phyloP scores from a whole-genome alignment of 2,329 filamentous ascomycete genomes.

The Colletotrichum sp. region DNA sequence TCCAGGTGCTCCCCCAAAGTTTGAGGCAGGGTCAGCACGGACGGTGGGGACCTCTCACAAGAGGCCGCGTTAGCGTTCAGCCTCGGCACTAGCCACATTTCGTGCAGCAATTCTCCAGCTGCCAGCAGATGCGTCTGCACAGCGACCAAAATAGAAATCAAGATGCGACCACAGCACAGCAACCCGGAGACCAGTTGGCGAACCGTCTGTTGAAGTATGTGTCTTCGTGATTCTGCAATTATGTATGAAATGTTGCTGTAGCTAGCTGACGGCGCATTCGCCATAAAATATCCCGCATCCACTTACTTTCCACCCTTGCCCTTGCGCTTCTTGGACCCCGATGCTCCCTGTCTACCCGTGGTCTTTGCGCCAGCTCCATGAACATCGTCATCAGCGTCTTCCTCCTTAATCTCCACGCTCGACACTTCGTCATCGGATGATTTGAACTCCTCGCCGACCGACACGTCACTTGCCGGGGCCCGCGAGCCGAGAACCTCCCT shows the following conservation, averaged over 20 bases:
- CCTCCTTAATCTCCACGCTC: not conserved
- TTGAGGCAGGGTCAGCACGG: not conserved
- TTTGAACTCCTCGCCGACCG: constrained; percentile 20
- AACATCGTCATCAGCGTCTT: constrained; percentile 4
- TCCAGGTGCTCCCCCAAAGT: not conserved
- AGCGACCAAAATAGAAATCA: not conserved
- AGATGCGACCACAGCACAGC: not conserved
- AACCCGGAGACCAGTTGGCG: not conserved
- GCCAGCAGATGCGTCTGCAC: not conserved
- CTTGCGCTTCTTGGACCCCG: constrained; percentile 20
- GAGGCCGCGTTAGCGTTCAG: not conserved
- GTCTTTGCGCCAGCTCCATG: not conserved
- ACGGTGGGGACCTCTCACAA: not conserved
- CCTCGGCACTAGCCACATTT: constrained; percentile 2
- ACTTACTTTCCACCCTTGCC: constrained; percentile 17
- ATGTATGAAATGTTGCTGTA: constrained; percentile 5
- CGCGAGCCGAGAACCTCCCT: constrained; percentile 60
- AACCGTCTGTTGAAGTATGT: not conserved
- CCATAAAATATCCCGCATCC: not conserved
- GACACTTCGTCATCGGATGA: constrained; percentile 2
- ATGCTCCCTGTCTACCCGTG: constrained; percentile 16
- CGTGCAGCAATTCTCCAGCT: not conserved
- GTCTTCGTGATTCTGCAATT: not conserved
- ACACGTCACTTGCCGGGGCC: constrained; percentile 8
- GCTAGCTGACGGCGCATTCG: not conserved